Base-by-base conservation (phyloP, 371 early-diverging fungal species). In the Mucor indicus region DNA sequence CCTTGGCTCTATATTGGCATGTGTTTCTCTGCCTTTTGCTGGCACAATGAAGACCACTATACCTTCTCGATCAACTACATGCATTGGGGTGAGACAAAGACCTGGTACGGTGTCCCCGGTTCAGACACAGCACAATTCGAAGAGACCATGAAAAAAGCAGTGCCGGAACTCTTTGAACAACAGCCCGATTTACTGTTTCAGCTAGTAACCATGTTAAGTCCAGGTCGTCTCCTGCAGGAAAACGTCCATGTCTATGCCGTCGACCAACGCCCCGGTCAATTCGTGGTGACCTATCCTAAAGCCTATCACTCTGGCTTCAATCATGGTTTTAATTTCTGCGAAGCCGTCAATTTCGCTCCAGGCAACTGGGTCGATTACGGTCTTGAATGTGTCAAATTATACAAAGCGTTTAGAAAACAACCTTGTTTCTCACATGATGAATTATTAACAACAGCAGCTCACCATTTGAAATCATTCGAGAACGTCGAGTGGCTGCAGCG, bases 1-100 rank as follows among this genome's bases (percentile, higher is more conserved):
- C 98, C 98, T 15, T 98, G 97, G 97, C 67, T 98, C 12, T 98
- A 98, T 54, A 89, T 95, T 5, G 98, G 98, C 25, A 93, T 93
- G 94, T 84, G 85, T 47, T 95, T 96, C 52, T 89, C 92, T 27
- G 92, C 97, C 2, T 96, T 98, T 56, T 96, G 97, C 64, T 98
- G 98, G 98, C 97, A 98, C 60, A 91, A 88, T 30, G 98, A 98
- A 65, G 97, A 98, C 59, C 96, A 96, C 60, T 93, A 88, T 66
- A 91, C 92, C 3, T 96, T 94, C 53, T 92, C 93, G 10, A 85
- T 96, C 70, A 98, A 96, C 67, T 98, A 98, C 70, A 83, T 88
- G 79, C 97, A 96, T 55, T 89, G 85, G 85, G 98, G 98, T 10
- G 97, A 92, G 47, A 90, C 95, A 17, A 98, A 98, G 67, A 96